phyloP scores from a whole-genome alignment of 2,329 filamentous ascomycete genomes.

The Pyrenophora seminiperda region DNA sequence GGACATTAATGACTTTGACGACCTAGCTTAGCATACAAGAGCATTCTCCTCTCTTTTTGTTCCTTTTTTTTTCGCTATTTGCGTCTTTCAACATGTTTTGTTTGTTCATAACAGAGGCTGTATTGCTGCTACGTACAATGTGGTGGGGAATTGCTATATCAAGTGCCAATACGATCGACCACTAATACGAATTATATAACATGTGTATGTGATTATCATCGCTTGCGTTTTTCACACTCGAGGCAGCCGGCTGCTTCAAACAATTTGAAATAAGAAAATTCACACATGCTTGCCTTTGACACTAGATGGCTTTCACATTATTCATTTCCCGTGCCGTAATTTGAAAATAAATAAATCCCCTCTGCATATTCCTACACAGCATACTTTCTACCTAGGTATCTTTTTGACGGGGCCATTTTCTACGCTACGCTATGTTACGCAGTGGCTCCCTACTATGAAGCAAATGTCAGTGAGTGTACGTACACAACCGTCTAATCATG shows the following conservation, averaged over 20 bases:
- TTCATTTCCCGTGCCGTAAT: not conserved
- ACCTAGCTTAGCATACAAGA: too few relatives aligned
- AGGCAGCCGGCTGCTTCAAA: too few relatives aligned
- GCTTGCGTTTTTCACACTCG: too few relatives aligned
- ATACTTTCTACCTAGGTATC: slow-evolving; percentile 11
- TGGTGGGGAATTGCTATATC: too few relatives aligned
- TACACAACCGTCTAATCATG: slow-evolving; percentile 11
- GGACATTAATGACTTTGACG: not conserved
- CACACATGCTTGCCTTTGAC: too few relatives aligned
- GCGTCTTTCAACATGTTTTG: not conserved
- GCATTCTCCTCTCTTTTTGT: slow-evolving; percentile 3
- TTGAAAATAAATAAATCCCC: not conserved
- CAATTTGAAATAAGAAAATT: too few relatives aligned
- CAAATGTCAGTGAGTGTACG: slow-evolving; percentile 16
- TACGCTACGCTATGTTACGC: not conserved
- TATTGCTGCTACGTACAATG: too few relatives aligned
- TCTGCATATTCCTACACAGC: slow-evolving; percentile 1
- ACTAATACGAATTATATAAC: too few relatives aligned
- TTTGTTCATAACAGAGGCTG: too few relatives aligned
- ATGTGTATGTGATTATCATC: too few relatives aligned
- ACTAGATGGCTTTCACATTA: too few relatives aligned
- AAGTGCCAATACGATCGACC: too few relatives aligned
- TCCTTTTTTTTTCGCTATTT: not conserved
- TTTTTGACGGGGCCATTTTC: not conserved
- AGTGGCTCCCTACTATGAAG: slow-evolving; percentile 13